phyloP scores from a whole-genome alignment of 345 rosid species.

The Pseudoturritis turrita region DNA sequence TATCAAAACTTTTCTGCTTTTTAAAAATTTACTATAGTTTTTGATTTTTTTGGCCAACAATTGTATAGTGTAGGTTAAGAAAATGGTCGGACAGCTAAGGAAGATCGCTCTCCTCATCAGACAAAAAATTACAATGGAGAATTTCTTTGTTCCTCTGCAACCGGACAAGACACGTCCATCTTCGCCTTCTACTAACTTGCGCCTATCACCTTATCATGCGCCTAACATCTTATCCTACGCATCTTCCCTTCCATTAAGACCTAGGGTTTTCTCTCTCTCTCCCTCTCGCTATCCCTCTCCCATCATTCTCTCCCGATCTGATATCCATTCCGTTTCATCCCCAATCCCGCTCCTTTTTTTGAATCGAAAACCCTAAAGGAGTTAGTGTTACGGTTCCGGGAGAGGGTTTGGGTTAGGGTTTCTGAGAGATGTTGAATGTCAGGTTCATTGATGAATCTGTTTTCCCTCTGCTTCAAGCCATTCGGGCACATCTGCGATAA shows the following conservation, averaged over 20 bases:
- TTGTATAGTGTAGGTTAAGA: neutral
- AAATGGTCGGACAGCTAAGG: constrained; percentile 32
- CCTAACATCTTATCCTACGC: constrained; percentile 29
- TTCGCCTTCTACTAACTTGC: constrained; percentile 21
- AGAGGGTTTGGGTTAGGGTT: constrained; percentile 30
- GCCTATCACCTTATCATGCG: constrained; percentile 14
- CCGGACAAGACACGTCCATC: constrained; percentile 54
- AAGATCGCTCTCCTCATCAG: constrained; percentile 29
- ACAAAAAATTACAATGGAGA: constrained; percentile 26
- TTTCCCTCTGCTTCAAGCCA: constrained; percentile 77
- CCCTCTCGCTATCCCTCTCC: too few relatives aligned
- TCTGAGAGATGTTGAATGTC: constrained; percentile 90
- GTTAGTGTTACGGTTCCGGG: neutral
- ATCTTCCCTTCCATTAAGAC: constrained; percentile 27
- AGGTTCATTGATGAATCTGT: constrained; percentile 82
- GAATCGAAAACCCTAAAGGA: constrained; percentile 16
- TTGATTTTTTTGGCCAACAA: neutral
- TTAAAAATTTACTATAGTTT: neutral
- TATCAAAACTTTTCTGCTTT: neutral
- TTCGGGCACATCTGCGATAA: constrained; percentile 44
- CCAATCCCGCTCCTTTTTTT: constrained; percentile 17
- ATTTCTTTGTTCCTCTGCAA: constrained; percentile 58
- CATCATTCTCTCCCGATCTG: constrained; percentile 23
- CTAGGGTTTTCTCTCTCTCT: constrained; percentile 20
- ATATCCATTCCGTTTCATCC: constrained; percentile 7